Conservation (phyloP, 1,139 yeast genomes). For the Diutina catenulata region DNA sequence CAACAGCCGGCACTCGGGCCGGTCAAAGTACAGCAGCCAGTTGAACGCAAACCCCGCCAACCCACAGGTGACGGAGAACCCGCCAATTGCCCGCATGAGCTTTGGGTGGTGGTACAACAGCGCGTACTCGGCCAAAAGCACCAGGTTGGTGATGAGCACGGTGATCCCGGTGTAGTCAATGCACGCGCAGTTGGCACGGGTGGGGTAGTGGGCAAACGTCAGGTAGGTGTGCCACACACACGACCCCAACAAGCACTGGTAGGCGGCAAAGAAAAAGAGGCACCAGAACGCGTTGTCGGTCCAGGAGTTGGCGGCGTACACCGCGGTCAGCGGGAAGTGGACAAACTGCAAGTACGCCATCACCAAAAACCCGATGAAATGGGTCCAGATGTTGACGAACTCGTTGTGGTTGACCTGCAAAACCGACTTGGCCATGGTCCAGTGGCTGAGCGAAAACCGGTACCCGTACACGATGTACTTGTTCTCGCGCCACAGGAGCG, state of each 20-base stretch:
- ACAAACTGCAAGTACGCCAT: constrained; percentile 44
- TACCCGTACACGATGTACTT: constrained; percentile 77
- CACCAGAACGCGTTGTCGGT: constrained; percentile 46
- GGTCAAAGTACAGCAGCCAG: constrained; percentile 86
- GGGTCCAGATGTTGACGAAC: constrained; percentile 91
- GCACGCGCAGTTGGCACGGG: constrained; percentile 75
- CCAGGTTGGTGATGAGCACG: constrained; percentile 79
- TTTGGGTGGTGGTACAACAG: constrained; percentile 55
- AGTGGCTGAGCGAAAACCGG: constrained; percentile 62
- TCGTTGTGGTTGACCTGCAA: constrained; percentile 67
- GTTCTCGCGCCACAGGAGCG: constrained; percentile 90
- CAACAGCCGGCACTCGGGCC: constrained; percentile 70
- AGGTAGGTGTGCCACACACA: constrained; percentile 89
- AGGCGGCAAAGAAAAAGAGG: constrained; percentile 57
- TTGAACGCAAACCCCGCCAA: constrained; percentile 63
- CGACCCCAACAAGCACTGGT: constrained; percentile 68
- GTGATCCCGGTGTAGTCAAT: constrained; percentile 95
- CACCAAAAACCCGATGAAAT: constrained; percentile 53
- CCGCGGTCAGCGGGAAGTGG: constrained; percentile 50
- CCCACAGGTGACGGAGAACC: constrained; percentile 58
- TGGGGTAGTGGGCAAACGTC: constrained; percentile 53
- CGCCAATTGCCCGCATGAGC: constrained; percentile 37
- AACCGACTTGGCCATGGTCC: constrained; percentile 44
- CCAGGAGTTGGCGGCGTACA: constrained; percentile 25
- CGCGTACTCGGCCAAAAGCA: constrained; percentile 75